A percentile compares a stretch with the other conserved stretches of the same genome.
Evolutionary conservation across 1,139 yeast species (phyloP).

Genomic region (Lodderomyces metapsilosis): DNA sequence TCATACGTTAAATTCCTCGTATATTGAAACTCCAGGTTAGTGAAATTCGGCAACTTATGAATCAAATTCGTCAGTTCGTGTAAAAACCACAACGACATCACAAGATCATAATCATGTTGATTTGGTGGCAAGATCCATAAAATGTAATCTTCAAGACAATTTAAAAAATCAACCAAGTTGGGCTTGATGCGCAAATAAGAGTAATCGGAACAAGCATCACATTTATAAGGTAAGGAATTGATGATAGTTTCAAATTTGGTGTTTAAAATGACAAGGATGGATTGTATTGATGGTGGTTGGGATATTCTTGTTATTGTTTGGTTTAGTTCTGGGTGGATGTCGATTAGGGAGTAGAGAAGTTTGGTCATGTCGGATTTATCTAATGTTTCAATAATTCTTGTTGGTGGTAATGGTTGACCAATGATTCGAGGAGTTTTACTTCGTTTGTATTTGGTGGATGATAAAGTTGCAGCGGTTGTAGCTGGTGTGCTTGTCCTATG

Average conservation of each 20-base stretch:
- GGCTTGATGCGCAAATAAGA: slow-evolving; percentile 84
- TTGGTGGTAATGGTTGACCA: slow-evolving; percentile 56
- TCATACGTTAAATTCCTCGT: slow-evolving; percentile 73
- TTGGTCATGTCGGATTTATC: slow-evolving; percentile 55
- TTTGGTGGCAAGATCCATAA: slow-evolving; percentile 76
- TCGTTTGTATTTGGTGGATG: slow-evolving; percentile 21
- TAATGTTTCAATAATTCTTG: slow-evolving; percentile 65
- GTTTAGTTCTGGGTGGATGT: slow-evolving; percentile 61
- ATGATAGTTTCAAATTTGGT: slow-evolving; percentile 47
- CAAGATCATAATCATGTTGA: slow-evolving; percentile 53
- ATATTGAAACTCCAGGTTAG: slow-evolving; percentile 69
- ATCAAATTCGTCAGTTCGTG: slow-evolving; percentile 65
- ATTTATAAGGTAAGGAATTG: slow-evolving; percentile 67
- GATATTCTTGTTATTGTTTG: slow-evolving; percentile 51
- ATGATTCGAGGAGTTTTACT: slow-evolving; percentile 41
- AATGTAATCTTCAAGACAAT: slow-evolving; percentile 77
- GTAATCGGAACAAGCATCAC: slow-evolving; percentile 74
- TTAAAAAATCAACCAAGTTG: slow-evolving; percentile 68
- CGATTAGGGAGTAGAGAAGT: slow-evolving; percentile 52
- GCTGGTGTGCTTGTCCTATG: slow-evolving; percentile 3
- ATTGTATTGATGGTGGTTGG: slow-evolving; percentile 56
- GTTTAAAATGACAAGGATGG: slow-evolving; percentile 51
- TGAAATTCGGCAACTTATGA: slow-evolving; percentile 70
- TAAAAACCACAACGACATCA: slow-evolving; percentile 63
- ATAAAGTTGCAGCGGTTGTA: slow-evolving; percentile 1